A percentile compares a stretch with the other conserved stretches of the same genome.
phyloP scores from a whole-genome alignment of 768 basidiomycete species.

The Mycena polygramma region DNA sequence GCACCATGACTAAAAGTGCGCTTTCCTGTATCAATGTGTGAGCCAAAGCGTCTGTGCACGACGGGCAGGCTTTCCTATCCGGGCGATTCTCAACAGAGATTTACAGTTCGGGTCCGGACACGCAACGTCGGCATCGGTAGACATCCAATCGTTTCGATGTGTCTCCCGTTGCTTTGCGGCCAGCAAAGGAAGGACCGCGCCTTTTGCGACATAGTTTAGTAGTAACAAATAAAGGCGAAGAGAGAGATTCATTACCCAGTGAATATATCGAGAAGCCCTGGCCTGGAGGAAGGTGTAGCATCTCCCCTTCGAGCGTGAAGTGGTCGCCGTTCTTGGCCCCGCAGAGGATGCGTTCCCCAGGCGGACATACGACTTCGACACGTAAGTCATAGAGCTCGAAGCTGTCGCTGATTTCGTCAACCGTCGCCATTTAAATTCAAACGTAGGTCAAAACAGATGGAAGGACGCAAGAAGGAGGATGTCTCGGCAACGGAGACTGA shows the following conservation, averaged over 20 bases:
- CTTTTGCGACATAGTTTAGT: constrained; percentile 37
- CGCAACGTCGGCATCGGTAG: constrained; percentile 72
- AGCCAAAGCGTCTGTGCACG: too few species aligned
- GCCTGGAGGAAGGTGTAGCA: constrained; percentile 69
- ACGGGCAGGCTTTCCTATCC: constrained; percentile 53
- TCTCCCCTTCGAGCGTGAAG: constrained; percentile 74
- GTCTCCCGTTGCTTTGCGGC: constrained; percentile 75
- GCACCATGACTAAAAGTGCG: too few species aligned
- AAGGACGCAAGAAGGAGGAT: too few species aligned
- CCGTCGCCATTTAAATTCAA: too few species aligned
- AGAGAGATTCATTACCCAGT: constrained; percentile 53
- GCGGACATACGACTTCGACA: constrained; percentile 72
- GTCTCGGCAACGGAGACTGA: too few species aligned
- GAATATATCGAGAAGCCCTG: constrained; percentile 82
- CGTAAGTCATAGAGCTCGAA: constrained; percentile 77
- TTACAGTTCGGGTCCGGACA: constrained; percentile 79
- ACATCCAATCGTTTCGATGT: constrained; percentile 75
- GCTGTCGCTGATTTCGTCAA: constrained; percentile 48
- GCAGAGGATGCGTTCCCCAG: constrained; percentile 68
- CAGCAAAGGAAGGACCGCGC: constrained; percentile 72
- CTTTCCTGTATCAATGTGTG: too few species aligned
- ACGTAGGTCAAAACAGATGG: too few species aligned
- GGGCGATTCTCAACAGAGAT: constrained; percentile 64
- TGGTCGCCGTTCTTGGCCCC: constrained; percentile 75
- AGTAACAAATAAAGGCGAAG: neutral